Conservation (phyloP, 2,329 filamentous ascomycete genomes). For the Arachnomyces sp. region DNA sequence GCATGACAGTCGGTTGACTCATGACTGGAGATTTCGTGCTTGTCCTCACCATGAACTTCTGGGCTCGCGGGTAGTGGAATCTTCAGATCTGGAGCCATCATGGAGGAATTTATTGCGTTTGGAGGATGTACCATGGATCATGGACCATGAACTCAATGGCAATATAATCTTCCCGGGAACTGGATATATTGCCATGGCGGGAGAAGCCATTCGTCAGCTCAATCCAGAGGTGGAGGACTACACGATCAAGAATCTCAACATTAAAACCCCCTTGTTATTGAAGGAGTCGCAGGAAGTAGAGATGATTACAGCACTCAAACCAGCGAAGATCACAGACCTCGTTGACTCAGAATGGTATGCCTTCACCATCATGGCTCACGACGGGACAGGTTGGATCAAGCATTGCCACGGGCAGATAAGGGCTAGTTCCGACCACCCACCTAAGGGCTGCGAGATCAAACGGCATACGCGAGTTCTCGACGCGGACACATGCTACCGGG, state of each 20-base stretch:
- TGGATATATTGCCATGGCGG: constrained; percentile 36
- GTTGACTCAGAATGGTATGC: constrained; percentile 19
- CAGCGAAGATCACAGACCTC: constrained; percentile 9
- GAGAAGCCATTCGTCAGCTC: constrained; percentile 31
- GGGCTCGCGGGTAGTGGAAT: constrained; percentile 20
- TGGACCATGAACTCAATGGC: constrained; percentile 33
- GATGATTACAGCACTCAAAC: constrained; percentile 14
- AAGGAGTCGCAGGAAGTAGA: constrained; percentile 12
- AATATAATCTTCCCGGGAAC: constrained; percentile 37
- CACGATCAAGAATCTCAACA: constrained; percentile 12
- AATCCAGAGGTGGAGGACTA: too few species aligned
- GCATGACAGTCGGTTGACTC: constrained; percentile 16
- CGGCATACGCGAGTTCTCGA: too few species aligned
- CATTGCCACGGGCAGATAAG: constrained; percentile 19
- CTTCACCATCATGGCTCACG: constrained; percentile 19
- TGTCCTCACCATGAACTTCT: constrained; percentile 16
- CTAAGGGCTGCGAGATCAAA: too few species aligned
- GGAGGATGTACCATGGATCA: constrained; percentile 30
- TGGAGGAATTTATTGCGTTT: constrained; percentile 37
- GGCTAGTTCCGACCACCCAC: background rate
- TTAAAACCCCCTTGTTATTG: constrained; percentile 17
- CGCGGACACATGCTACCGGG: too few species aligned
- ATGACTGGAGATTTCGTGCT: constrained; percentile 13
- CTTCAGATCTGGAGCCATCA: constrained; percentile 19
- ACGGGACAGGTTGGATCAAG: constrained; percentile 16